phyloP scores from a whole-genome alignment of 1,284 basidiomycete genomes.

The Hemileia vastatrix region DNA sequence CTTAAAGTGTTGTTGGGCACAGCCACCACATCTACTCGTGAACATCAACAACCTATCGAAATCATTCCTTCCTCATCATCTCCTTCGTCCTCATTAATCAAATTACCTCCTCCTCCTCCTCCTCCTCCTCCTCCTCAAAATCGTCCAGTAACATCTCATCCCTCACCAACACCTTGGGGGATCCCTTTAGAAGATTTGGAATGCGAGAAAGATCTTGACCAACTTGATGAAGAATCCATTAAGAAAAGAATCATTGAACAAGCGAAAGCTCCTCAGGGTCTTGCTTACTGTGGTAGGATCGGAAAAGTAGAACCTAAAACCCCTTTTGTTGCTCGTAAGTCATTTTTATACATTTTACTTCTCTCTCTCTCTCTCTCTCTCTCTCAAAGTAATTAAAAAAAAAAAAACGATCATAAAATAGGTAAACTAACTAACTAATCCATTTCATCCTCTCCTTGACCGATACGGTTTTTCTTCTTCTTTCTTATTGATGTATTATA shows the following conservation, averaged over 20 bases:
- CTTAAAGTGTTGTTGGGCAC: conserved; percentile 7
- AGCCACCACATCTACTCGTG: no score
- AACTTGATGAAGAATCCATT: no score
- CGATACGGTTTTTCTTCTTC: neutral
- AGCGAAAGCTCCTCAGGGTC: neutral
- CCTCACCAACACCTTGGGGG: conserved; percentile 4
- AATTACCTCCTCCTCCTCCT: neutral
- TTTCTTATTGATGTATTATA: neutral
- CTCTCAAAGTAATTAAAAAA: neutral
- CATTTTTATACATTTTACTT: neutral
- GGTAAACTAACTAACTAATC: no score
- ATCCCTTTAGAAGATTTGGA: neutral
- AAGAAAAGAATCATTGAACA: no score
- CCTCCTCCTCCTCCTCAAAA: neutral
- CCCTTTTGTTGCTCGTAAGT: conserved; percentile 11
- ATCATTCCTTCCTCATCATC: neutral
- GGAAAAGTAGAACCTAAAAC: conserved; percentile 5
- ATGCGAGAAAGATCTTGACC: no score
- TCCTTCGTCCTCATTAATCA: conserved; percentile 4
- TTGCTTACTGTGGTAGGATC: conserved; percentile 2
- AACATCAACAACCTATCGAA: conserved; percentile 1
- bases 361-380: neutral
- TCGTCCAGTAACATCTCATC: no score
- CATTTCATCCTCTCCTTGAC: neutral
- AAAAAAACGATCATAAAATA: neutral